These are phyloP conservation scores for Ajuga chamaepitys DNA, from an alignment of 257 asterid species.

Conservation along the genomic window DNA sequence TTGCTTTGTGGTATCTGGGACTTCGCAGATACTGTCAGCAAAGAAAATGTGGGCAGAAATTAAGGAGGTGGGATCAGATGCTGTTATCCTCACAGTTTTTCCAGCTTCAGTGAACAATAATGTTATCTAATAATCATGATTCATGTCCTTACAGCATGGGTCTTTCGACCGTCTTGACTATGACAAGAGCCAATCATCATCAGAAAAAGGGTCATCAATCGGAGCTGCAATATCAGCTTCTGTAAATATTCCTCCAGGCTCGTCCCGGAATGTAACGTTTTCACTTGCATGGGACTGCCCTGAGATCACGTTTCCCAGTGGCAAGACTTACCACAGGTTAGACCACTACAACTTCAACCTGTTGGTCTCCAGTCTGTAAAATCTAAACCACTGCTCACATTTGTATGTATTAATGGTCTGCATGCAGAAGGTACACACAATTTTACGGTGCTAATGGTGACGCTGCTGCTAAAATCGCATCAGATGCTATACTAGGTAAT, in stretches of 20 bases:
- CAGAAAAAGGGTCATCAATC: conserved; percentile 60
- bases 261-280: conserved; percentile 48
- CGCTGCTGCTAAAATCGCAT: conserved; percentile 67
- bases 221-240: conserved; percentile 88
- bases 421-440: conserved; percentile 63
- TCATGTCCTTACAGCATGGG: conserved; percentile 32
- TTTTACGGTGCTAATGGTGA: conserved; percentile 55
- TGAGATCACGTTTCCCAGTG: conserved; percentile 60
- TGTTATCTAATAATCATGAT: background rate
- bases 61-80: conserved; percentile 59
- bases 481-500: conserved; percentile 63
- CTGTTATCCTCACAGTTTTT: background rate
- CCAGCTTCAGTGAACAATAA: background rate
- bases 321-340: conserved; percentile 73
- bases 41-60: conserved; percentile 71
- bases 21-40: conserved; percentile 47
- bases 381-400: background rate
- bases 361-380: background rate
- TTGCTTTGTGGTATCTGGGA: conserved; percentile 56
- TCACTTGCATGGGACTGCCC: conserved; percentile 86
- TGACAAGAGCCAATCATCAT: conserved; percentile 41
- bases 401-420: background rate
- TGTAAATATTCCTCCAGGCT: conserved; percentile 47
- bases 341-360: background rate
- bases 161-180: conserved; percentile 46